A percentile compares a stretch with the other conserved stretches of the same genome.
Conservation (phyloP, 2,329 filamentous ascomycete genomes). For the Nemania diffusa region DNA sequence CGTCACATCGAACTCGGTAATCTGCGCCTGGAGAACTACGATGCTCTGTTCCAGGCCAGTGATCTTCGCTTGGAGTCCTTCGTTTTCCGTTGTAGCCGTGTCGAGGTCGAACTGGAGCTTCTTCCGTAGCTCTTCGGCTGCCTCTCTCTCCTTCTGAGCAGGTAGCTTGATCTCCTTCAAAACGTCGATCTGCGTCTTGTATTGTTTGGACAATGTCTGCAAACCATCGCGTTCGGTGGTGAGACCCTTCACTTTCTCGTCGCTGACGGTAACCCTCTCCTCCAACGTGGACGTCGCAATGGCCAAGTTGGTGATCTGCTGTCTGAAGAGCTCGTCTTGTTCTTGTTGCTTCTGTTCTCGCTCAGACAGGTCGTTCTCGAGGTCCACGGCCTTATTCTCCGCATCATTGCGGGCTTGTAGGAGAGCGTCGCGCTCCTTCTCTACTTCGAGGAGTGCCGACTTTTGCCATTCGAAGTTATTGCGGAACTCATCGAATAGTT, state of each 20-base stretch:
- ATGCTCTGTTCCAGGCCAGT: conserved; percentile 47
- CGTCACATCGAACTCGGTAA: conserved; percentile 40
- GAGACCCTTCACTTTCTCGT: conserved; percentile 45
- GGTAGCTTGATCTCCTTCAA: conserved; percentile 37
- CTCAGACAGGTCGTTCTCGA: conserved; percentile 43
- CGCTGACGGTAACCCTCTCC: conserved; percentile 41
- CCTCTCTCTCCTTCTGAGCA: conserved; percentile 32
- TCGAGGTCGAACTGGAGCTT: conserved; percentile 46
- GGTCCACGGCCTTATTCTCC: conserved; percentile 40
- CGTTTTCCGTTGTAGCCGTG: conserved; percentile 43
- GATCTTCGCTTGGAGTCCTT: conserved; percentile 44
- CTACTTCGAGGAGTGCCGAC: conserved; percentile 45
- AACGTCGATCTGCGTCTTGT: conserved; percentile 38
- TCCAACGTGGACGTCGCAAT: conserved; percentile 41
- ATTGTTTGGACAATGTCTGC: conserved; percentile 32
- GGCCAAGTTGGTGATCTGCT: conserved; percentile 42
- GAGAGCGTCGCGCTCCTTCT: conserved; percentile 51
- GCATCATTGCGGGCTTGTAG: conserved; percentile 43
- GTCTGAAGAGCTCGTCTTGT: conserved; percentile 43
- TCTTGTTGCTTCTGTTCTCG: conserved; percentile 41
- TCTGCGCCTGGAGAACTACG: conserved; percentile 43
- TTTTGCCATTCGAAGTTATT: conserved; percentile 51
- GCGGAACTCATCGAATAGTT: conserved; percentile 51
- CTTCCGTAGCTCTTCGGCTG: conserved; percentile 45
- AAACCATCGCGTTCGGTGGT: conserved; percentile 42